phyloP scores from a whole-genome alignment of 2,329 filamentous ascomycete species.

The Cordyceps fumosorosea region DNA sequence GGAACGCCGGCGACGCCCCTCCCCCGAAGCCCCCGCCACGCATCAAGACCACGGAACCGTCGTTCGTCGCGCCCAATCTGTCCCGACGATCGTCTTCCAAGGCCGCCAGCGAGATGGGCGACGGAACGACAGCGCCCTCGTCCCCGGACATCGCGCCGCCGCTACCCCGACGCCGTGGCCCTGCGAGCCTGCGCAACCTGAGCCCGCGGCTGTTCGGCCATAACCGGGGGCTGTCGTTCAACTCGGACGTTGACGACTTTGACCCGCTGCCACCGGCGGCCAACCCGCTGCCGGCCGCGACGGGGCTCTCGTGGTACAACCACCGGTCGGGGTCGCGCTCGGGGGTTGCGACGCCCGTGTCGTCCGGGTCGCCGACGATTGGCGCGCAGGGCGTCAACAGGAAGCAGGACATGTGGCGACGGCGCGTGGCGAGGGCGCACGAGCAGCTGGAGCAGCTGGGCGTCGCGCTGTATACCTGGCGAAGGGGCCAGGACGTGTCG shows the following conservation, averaged over 20 bases:
- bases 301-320: constrained; percentile 18
- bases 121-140: constrained; percentile 8
- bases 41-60: constrained; percentile 8
- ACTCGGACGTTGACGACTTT: constrained; percentile 37
- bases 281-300: constrained; percentile 16
- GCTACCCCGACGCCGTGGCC: constrained; percentile 39
- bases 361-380: constrained; percentile 27
- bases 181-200: constrained; percentile 25
- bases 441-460: constrained; percentile 55
- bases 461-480: constrained; percentile 67
- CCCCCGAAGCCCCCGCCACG: constrained; percentile 15
- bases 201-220: constrained; percentile 26
- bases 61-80: neutral
- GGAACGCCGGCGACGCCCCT: neutral
- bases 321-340: constrained; percentile 21
- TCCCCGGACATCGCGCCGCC: constrained; percentile 32
- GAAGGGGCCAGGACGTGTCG: constrained; percentile 62
- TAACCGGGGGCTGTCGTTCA: constrained; percentile 27
- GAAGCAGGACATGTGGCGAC: constrained; percentile 66
- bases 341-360: constrained; percentile 25
- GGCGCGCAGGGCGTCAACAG: constrained; percentile 46
- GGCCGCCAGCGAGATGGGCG: constrained; percentile 13
- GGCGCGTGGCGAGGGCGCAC: constrained; percentile 60
- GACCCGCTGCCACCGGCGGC: constrained; percentile 32
- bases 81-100: constrained; percentile 11